These are phyloP conservation scores for Canariomyces notabilis DNA, from an alignment of 2,329 filamentous ascomycete species.

Conservation along the genomic window DNA sequence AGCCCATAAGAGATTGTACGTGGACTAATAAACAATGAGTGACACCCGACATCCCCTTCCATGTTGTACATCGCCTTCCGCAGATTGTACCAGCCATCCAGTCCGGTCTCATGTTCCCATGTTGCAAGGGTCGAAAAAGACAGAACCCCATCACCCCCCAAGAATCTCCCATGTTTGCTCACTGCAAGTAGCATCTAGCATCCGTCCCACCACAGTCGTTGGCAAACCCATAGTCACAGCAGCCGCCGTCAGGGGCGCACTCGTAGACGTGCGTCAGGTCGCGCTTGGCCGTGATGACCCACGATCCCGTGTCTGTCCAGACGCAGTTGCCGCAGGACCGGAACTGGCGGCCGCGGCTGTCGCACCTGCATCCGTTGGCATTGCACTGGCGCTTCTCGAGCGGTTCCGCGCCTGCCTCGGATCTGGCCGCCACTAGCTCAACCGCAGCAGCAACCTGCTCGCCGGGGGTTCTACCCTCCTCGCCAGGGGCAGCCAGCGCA, in stretches of 20 bases:
- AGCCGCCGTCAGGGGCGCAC: slow-evolving; percentile 21
- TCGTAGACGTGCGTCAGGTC: slow-evolving; percentile 21
- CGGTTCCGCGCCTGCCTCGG: not conserved
- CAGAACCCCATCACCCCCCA: too few relatives aligned
- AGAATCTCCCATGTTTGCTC: too few relatives aligned
- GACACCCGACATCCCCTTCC: too few relatives aligned
- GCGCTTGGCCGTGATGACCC: slow-evolving; percentile 23
- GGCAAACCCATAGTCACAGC: slow-evolving; percentile 22
- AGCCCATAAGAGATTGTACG: too few relatives aligned
- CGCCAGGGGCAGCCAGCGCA: too few relatives aligned
- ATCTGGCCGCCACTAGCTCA: not conserved
- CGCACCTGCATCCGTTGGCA: slow-evolving; percentile 22
- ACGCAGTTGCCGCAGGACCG: slow-evolving; percentile 24
- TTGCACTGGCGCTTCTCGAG: slow-evolving; percentile 18
- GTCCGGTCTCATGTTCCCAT: too few relatives aligned
- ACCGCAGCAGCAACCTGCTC: not conserved
- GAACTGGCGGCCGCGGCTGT: slow-evolving; percentile 18
- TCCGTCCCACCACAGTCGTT: slow-evolving; percentile 11
- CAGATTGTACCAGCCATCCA: too few relatives aligned
- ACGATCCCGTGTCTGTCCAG: slow-evolving; percentile 16
- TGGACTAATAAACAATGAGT: too few relatives aligned
- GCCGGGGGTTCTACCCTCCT: not conserved
- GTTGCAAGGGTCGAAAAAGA: too few relatives aligned
- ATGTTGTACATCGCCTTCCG: too few relatives aligned
- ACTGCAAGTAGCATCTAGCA: not conserved